Conservation (phyloP, 176 grass and related monocot species). For the Lolium rigidum region DNA sequence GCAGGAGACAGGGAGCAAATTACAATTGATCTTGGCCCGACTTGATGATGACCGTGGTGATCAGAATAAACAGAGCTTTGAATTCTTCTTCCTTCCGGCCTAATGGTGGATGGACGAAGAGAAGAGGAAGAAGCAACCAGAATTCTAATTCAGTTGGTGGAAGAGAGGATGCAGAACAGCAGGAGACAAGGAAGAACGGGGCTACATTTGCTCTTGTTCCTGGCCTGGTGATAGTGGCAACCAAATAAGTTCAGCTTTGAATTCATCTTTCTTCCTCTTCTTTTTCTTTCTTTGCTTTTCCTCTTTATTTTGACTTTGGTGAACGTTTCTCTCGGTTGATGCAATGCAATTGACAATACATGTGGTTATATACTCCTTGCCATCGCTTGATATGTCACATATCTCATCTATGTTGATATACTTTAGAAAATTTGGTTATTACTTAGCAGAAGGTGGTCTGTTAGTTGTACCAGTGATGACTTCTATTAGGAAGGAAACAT, state of each 20-base stretch:
- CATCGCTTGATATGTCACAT: not conserved
- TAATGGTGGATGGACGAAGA: constrained; percentile 20
- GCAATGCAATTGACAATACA: not conserved
- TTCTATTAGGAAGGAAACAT: not conserved
- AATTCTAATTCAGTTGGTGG: constrained; percentile 25
- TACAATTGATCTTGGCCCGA: constrained; percentile 10
- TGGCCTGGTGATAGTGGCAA: not conserved
- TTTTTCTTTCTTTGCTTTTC: not conserved
- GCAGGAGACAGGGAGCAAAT: constrained; percentile 40
- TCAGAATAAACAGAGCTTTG: constrained; percentile 23
- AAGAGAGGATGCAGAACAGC: constrained; percentile 38
- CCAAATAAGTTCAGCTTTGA: constrained; percentile 34
- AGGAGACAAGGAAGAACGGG: constrained; percentile 25
- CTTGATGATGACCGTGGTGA: not conserved
- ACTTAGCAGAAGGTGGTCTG: not conserved
- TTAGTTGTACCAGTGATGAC: not conserved
- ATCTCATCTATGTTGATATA: not conserved
- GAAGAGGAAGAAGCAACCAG: constrained; percentile 47
- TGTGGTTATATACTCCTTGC: constrained; percentile 18
- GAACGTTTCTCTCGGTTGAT: not conserved
- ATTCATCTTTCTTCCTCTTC: not conserved
- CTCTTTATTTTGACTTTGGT: constrained; percentile 19
- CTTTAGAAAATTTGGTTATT: not conserved
- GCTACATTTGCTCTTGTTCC: not conserved
- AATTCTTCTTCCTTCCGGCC: constrained; percentile 29